Base-by-base conservation (phyloP, 1,284 basidiomycete species). In the Rhodotorula sp. region DNA sequence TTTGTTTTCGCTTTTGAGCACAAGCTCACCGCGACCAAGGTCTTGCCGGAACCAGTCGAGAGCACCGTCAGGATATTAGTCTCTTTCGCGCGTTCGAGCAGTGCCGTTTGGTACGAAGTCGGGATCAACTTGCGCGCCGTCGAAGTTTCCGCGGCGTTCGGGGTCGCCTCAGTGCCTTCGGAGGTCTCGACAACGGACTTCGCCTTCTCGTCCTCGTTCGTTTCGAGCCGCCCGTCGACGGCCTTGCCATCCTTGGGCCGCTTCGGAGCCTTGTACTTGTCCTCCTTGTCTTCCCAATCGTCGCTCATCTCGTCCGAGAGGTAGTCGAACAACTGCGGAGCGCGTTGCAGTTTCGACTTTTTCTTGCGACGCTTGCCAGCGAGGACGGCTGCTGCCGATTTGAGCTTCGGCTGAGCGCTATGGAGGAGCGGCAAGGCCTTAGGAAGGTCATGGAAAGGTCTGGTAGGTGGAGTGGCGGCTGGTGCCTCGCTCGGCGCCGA, bases 1-100 rank as follows among this genome's bases (percentile, higher is more conserved):
- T 10, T 14, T 20, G n/a, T 12, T 39, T 39, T 39, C 39, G 8
- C 39, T 6, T 39, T 39, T 39, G 39, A 39, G 39, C 10, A 43
- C 6, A 43, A 39, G 34, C 62, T 31, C 23, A 71, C 64, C 23
- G 72, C 74, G 15, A 76, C 69, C 26, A 76, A 56, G 10, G 74
- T 76, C 70, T 76, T 76, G 12, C 74, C 72, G n/a, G 58, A 58
- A 0, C 74, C 74, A 5, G 74, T 74, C 34, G 66, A 57, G 20
- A 73, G 51, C 20, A 69, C 58, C 26, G 71, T 69, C 46, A 76
- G 60, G 47, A 74, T 62, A 52, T 76, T 76, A 3, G 69, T 65
- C 18, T 56, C 57, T 60, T 76, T 76, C 18, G 74, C 74, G 39
- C 66, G 58, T 52, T 76, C 67, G 23, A 76, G 31, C 26, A 76